Evolutionary conservation across 495 filamentous ascomycete genomes (phyloP).

Genomic region (Durotheca rogersii): DNA sequence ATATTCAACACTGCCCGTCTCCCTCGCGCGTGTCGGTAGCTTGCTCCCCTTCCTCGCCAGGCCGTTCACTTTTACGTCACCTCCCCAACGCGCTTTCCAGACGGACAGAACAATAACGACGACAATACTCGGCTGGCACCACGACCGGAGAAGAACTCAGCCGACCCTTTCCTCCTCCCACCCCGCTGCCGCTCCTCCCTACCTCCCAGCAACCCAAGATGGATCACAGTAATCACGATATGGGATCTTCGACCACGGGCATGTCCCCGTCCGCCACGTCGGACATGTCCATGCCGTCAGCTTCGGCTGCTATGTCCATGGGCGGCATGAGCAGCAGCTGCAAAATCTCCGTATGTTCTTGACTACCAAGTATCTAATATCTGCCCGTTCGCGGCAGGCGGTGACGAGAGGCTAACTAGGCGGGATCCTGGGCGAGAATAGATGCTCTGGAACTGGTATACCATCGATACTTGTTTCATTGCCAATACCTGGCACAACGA

Average conservation of each 20-base stretch:
- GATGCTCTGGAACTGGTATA: slow-evolving; percentile 75
- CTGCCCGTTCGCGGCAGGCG: too few species aligned
- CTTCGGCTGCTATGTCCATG: slow-evolving; percentile 9
- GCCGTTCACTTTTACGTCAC: too few species aligned
- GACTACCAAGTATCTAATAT: not conserved
- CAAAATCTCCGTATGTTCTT: slow-evolving; percentile 11
- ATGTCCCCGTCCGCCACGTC: slow-evolving; percentile 2
- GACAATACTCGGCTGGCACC: too few species aligned
- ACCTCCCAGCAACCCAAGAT: not conserved
- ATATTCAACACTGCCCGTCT: too few species aligned
- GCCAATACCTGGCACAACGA: slow-evolving; percentile 59
- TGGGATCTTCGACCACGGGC: slow-evolving; percentile 8
- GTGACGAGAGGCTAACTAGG: too few species aligned
- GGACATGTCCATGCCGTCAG: slow-evolving; percentile 1
- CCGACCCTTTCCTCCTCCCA: too few species aligned
- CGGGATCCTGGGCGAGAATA: slow-evolving; percentile 30
- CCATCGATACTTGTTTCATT: slow-evolving; percentile 65
- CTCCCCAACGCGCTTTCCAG: too few species aligned
- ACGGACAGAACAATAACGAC: too few species aligned
- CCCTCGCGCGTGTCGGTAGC: too few species aligned
- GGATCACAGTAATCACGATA: slow-evolving; percentile 12
- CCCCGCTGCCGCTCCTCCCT: too few species aligned
- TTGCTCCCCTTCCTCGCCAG: too few species aligned
- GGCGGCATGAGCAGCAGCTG: slow-evolving; percentile 10
- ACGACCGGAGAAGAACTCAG: too few species aligned